Percentiles rank a stretch among this genome's conserved stretches.
Evolutionary conservation across 768 basidiomycete species (phyloP).

Genomic region (Epithele typhae): DNA sequence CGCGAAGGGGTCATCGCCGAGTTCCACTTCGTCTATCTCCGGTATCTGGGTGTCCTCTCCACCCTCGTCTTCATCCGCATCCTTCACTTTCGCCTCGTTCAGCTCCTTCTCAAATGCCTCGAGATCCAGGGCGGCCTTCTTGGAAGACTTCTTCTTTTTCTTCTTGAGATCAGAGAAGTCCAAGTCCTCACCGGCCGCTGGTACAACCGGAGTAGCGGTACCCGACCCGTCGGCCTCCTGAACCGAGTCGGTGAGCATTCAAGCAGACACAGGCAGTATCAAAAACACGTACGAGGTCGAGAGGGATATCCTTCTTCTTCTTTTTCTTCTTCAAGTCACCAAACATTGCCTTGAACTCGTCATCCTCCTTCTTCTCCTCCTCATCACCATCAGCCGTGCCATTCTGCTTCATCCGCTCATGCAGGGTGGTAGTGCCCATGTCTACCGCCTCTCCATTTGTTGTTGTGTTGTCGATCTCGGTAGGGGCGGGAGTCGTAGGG

Average conservation of each 20-base stretch:
- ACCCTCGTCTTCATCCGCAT: constrained; percentile 49
- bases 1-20: constrained; percentile 87
- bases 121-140: constrained; percentile 85
- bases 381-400: constrained; percentile 25
- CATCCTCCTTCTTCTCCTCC: constrained; percentile 55
- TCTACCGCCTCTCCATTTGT: constrained; percentile 70
- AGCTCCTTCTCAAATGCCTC: constrained; percentile 95
- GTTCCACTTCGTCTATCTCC: constrained; percentile 73
- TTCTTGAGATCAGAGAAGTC: constrained; percentile 97
- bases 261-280: no score
- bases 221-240: constrained; percentile 54
- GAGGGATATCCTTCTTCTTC: constrained; percentile 85
- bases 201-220: constrained; percentile 49
- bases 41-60: constrained; percentile 58
- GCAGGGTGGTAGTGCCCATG: constrained; percentile 70
- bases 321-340: constrained; percentile 90
- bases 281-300: constrained; percentile 72
- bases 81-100: constrained; percentile 63
- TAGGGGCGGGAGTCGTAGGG: constrained; percentile 74
- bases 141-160: constrained; percentile 89
- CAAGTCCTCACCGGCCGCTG: constrained; percentile 61
- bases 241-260: no score
- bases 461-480: constrained; percentile 65
- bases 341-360: constrained; percentile 81
- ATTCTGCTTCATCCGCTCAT: constrained; percentile 67